phyloP scores from a whole-genome alignment of 2,329 filamentous ascomycete genomes.

The Lecanicillium sp. region DNA sequence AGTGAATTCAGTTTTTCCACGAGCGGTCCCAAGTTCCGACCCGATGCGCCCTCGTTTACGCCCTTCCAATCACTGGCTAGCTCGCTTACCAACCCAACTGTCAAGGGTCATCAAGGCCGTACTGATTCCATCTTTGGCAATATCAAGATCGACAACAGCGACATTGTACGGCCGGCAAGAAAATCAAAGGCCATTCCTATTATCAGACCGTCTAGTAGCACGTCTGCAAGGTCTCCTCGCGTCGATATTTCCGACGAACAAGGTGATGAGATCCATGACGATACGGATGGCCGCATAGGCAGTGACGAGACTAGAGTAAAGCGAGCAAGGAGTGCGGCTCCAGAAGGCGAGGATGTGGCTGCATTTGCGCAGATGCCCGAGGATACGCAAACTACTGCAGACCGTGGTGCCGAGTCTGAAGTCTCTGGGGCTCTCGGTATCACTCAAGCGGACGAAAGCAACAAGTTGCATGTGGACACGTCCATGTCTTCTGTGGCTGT shows the following conservation, averaged over 20 bases:
- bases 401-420: too few relatives aligned
- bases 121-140: constrained; percentile 58
- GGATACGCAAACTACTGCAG: constrained; percentile 15
- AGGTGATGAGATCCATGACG: constrained; percentile 29
- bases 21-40: constrained; percentile 60
- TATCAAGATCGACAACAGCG: constrained; percentile 53
- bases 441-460: constrained; percentile 26
- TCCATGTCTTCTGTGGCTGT: constrained; percentile 45
- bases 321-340: constrained; percentile 57
- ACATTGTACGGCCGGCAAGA: constrained; percentile 57
- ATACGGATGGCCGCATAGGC: constrained; percentile 50
- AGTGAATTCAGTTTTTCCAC: constrained; percentile 62
- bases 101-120: constrained; percentile 22
- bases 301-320: constrained; percentile 67
- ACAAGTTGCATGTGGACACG: constrained; percentile 37
- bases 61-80: constrained; percentile 44
- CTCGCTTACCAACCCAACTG: constrained; percentile 35
- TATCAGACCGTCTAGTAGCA: constrained; percentile 52
- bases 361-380: constrained; percentile 50
- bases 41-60: constrained; percentile 69
- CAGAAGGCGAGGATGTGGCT: constrained; percentile 64
- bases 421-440: neutral
- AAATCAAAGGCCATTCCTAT: constrained; percentile 81
- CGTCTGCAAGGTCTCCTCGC: constrained; percentile 23
- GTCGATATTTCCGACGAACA: constrained; percentile 12